A percentile compares a stretch with the other conserved stretches of the same genome.
phyloP scores from a whole-genome alignment of 2,329 filamentous ascomycete species.

The Knufia fluminis region DNA sequence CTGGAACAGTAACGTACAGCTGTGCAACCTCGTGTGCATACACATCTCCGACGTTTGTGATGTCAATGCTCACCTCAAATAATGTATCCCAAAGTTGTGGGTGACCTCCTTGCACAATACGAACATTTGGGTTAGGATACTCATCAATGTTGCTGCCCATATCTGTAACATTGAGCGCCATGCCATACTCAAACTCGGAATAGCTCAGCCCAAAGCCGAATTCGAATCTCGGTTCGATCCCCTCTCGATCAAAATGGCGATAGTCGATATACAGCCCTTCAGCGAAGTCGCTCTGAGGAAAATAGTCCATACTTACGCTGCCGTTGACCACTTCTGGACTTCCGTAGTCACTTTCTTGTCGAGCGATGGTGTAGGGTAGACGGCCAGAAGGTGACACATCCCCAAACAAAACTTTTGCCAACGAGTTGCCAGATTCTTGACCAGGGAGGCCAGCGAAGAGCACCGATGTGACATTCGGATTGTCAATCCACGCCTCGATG shows the following conservation, averaged over 20 bases:
- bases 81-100: slow-evolving; percentile 53
- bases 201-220: slow-evolving; percentile 83
- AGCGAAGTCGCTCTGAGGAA: slow-evolving; percentile 69
- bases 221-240: slow-evolving; percentile 65
- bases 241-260: slow-evolving; percentile 70
- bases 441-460: slow-evolving; percentile 75
- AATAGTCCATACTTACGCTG: neutral
- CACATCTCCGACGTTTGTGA: slow-evolving; percentile 13
- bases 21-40: slow-evolving; percentile 12
- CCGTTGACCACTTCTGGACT: slow-evolving; percentile 19
- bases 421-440: slow-evolving; percentile 70
- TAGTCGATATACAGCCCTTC: slow-evolving; percentile 86
- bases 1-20: slow-evolving; percentile 25
- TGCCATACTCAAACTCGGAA: slow-evolving; percentile 50
- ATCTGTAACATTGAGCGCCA: slow-evolving; percentile 38
- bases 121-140: slow-evolving; percentile 50
- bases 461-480: slow-evolving; percentile 67
- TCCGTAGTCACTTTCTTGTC: slow-evolving; percentile 51
- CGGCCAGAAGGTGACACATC: slow-evolving; percentile 67
- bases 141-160: slow-evolving; percentile 48
- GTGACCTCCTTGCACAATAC: slow-evolving; percentile 54
- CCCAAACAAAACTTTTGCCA: slow-evolving; percentile 77
- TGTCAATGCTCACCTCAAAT: slow-evolving; percentile 23
- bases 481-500: slow-evolving; percentile 25
- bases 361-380: slow-evolving; percentile 64